Conservation (phyloP, 345 rosid species). For the Lumnitzera littorea region DNA sequence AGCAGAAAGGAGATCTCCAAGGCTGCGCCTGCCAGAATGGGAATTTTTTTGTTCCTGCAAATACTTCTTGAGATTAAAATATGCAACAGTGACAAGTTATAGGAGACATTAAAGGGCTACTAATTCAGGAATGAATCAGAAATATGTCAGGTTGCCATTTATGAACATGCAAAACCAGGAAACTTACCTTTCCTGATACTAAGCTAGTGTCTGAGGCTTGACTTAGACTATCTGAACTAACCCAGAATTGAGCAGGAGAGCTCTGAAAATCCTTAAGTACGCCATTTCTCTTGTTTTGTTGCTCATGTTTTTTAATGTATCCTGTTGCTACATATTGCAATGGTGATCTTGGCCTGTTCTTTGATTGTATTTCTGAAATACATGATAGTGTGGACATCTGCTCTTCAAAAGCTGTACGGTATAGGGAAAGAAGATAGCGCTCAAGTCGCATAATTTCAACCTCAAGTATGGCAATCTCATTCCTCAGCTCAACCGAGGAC, state of each 20-base stretch:
- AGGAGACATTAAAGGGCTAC: background rate
- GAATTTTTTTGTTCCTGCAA: constrained; percentile 36
- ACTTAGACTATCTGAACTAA: constrained; percentile 27
- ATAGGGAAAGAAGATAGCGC: constrained; percentile 56
- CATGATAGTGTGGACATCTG: constrained; percentile 25
- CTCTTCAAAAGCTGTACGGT: constrained; percentile 59
- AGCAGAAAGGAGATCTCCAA: constrained; percentile 66
- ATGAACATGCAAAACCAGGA: too few species aligned
- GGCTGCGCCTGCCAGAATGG: constrained; percentile 48
- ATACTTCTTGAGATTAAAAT: background rate
- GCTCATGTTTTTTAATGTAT: constrained; percentile 21
- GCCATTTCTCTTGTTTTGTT: constrained; percentile 13
- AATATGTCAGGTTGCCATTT: background rate
- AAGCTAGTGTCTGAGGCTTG: constrained; percentile 30
- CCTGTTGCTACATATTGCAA: constrained; percentile 11
- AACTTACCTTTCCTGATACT: constrained; percentile 37
- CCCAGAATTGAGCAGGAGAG: constrained; percentile 33
- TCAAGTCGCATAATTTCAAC: constrained; percentile 62
- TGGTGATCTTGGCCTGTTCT: constrained; percentile 22
- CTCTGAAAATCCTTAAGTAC: constrained; percentile 24
- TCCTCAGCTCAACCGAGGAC: constrained; percentile 57
- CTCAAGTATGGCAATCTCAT: constrained; percentile 65
- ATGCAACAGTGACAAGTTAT: constrained; percentile 2
- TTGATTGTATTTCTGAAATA: constrained; percentile 18
- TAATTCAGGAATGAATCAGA: background rate